Evolutionary conservation across 768 basidiomycete genomes (phyloP), one percentile per base, ranked within the genome.

Genomic region (Phlebiopsis flavidoalba): DNA sequence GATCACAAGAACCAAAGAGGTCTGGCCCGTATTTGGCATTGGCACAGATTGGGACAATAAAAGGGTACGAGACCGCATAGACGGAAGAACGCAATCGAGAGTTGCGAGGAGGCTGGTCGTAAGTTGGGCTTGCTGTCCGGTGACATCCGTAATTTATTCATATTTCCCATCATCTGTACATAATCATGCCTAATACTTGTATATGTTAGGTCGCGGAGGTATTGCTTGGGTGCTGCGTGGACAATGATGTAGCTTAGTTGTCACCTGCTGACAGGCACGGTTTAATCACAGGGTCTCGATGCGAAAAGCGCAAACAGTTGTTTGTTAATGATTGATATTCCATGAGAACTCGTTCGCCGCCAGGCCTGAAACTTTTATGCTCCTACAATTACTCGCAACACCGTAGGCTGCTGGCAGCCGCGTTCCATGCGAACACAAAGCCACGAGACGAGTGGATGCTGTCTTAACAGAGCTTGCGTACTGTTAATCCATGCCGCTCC

Each of bases 1-100:
- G n/a, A n/a, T n/a, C n/a, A n/a, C n/a, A n/a, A 88, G 69, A 88
- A 95, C 56, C 79, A 82, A n/a, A 8, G 88, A 93, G 67, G 73
- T 91, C n/a, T 43, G 96, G 96, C n/a, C n/a, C 5, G 73, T 97
- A 63, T 95, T 98, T 71, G 96, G 95, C 5, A 77, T 97, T 57
- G 92, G 94, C 33, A 91, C 93, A 11, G 91, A 98, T 70, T 93
- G 91, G 90, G 88, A 93, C 35, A 91, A 92, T n/a, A n/a, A n/a
- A n/a, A n/a, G n/a, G 74, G 89, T 98, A 60, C 78, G 80, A n/a
- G n/a, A n/a, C 71, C 72, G 75, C 65, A 88, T 97, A 56, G 82
- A 89, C 53, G 74, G n/a, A 73, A 33, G 89, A 95, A 76, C 80
- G 78, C 40, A n/a, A 79, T 93, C 51, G 79, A 81, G 61, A 86